phyloP scores from a whole-genome alignment of 495 filamentous ascomycete genomes.

The Penicillium steckii region DNA sequence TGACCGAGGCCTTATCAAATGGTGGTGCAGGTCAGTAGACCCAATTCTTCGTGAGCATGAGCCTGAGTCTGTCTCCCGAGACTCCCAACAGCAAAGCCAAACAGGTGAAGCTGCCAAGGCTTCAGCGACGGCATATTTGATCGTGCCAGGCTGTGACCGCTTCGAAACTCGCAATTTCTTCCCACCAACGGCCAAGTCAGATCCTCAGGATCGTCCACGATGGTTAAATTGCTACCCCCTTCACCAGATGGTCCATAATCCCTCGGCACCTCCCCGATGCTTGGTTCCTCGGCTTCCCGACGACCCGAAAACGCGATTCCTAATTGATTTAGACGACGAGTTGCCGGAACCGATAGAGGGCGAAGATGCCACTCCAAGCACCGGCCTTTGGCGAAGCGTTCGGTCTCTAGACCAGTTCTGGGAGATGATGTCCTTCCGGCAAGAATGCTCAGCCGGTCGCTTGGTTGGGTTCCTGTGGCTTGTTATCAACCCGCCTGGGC shows the following conservation, averaged over 20 bases:
- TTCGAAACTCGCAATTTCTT: conserved; percentile 68
- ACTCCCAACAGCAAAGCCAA: conserved; percentile 43
- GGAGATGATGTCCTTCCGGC: conserved; percentile 97
- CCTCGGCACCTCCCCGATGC: conserved; percentile 71
- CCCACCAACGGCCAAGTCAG: conserved; percentile 42
- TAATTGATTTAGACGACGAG: conserved; percentile 85
- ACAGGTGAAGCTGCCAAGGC: conserved; percentile 34
- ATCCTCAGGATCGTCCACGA: conserved; percentile 44
- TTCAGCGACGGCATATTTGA: conserved; percentile 67
- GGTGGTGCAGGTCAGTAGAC: conserved; percentile 91
- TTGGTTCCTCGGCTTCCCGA: conserved; percentile 91
- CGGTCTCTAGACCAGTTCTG: conserved; percentile 87
- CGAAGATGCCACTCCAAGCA: conserved; percentile 30
- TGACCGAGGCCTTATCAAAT: conserved; percentile 82
- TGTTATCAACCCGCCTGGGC: conserved; percentile 61
- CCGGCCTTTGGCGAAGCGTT: conserved; percentile 79
- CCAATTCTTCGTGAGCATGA: conserved; percentile 58
- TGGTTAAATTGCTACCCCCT: conserved; percentile 63
- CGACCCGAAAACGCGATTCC: conserved; percentile 91
- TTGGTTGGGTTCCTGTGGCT: conserved; percentile 95
- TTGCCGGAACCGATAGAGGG: conserved; percentile 43
- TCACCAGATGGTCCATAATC: conserved; percentile 53
- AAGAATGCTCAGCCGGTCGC: conserved; percentile 90
- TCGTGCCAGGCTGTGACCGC: conserved; percentile 81
- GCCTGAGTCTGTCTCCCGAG: conserved; percentile 38